Conservation (phyloP, 163 green algal genomes). For the Scenedesmus sp. region DNA sequence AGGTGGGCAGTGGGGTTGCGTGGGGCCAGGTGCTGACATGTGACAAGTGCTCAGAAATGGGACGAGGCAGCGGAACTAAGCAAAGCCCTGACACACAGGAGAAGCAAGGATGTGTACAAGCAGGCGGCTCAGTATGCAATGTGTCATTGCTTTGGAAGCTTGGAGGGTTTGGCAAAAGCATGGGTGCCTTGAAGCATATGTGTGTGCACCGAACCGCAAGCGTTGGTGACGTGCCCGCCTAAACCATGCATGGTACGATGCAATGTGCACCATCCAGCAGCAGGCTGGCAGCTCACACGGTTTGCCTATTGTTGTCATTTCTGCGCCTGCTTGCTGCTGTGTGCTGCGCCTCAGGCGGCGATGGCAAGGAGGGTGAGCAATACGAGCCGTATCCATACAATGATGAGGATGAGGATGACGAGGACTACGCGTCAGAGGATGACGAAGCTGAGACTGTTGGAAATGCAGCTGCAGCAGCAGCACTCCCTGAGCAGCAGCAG, state of each 20-base stretch:
- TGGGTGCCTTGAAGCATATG: too few relatives aligned
- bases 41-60: not conserved
- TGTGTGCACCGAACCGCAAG: too few relatives aligned
- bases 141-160: too few relatives aligned
- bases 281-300: too few relatives aligned
- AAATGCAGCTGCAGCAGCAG: not conserved
- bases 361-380: not conserved
- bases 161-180: too few relatives aligned
- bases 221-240: too few relatives aligned
- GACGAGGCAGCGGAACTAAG: too few relatives aligned
- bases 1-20: not conserved
- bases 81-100: too few relatives aligned
- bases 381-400: not conserved
- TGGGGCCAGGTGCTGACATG: not conserved
- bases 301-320: not conserved
- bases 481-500: not conserved
- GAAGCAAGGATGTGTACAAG: too few relatives aligned
- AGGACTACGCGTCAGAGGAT: not conserved
- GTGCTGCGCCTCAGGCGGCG: not conserved
- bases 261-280: too few relatives aligned
- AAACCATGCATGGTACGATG: too few relatives aligned
- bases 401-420: conserved; percentile 9
- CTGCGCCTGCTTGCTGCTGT: not conserved
- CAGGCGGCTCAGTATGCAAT: too few relatives aligned
- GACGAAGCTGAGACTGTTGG: not conserved